Conservation (phyloP, 192 early-diverging fungal genomes). For the Backusella australiensis region DNA sequence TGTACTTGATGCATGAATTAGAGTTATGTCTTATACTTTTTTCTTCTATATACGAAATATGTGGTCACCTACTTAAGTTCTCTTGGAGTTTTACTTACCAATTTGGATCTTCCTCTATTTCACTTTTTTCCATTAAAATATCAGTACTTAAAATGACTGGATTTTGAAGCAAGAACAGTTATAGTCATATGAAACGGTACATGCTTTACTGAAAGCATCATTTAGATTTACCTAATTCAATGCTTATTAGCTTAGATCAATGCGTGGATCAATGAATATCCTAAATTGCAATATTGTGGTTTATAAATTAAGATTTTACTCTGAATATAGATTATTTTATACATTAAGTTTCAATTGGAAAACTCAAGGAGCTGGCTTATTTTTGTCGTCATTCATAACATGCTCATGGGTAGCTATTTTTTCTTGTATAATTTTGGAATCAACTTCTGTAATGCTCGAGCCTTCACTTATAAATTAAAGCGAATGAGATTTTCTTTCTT, state of each 20-base stretch:
- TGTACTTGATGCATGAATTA: too few species aligned
- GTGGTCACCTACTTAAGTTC: too few species aligned
- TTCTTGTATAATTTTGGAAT: neutral
- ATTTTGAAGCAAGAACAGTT: too few species aligned
- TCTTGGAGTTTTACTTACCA: too few species aligned
- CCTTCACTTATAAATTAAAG: neutral
- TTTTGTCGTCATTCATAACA: neutral
- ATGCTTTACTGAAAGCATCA: too few species aligned
- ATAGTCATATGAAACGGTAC: too few species aligned
- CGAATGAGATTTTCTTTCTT: neutral
- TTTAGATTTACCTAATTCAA: neutral
- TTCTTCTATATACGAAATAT: too few species aligned
- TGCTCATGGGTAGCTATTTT: neutral
- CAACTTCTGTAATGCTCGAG: neutral
- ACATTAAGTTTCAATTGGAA: neutral
- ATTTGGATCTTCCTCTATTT: too few species aligned
- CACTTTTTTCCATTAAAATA: too few species aligned
- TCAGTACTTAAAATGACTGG: too few species aligned
- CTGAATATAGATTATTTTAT: neutral
- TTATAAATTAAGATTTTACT: neutral
- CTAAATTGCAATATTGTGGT: neutral
- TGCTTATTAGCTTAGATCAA: neutral
- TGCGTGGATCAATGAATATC: neutral
- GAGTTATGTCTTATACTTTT: too few species aligned
- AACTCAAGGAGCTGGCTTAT: neutral